Percentiles rank a stretch among this genome's conserved stretches.
Evolutionary conservation across 176 grass and related monocot species (phyloP).

Genomic region (Carex myosuroides): DNA sequence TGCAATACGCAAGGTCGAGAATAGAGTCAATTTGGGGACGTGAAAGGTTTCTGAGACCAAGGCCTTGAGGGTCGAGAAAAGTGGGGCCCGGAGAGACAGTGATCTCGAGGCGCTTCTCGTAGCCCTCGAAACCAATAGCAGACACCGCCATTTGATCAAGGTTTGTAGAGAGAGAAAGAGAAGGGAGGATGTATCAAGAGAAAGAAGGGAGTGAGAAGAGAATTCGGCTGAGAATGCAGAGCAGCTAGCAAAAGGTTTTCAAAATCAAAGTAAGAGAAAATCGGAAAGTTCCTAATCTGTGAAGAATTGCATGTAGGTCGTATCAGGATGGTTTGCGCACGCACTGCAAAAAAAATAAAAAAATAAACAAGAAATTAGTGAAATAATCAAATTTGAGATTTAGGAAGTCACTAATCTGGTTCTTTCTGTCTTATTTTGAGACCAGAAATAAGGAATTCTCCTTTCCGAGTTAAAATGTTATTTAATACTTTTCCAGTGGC

Average conservation of each 20-base stretch:
- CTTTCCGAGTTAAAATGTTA: background rate
- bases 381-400: conserved; percentile 9
- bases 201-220: conserved; percentile 5
- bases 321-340: conserved; percentile 93
- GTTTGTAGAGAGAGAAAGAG: conserved; percentile 21
- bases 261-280: conserved; percentile 20
- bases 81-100: conserved; percentile 61
- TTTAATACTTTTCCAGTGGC: background rate
- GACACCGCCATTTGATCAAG: conserved; percentile 46
- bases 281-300: conserved; percentile 44
- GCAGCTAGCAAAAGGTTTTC: conserved; percentile 54
- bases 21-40: conserved; percentile 65
- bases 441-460: background rate
- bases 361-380: conserved; percentile 15
- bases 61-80: conserved; percentile 55
- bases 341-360: conserved; percentile 44
- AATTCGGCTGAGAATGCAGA: conserved; percentile 33
- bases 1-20: conserved; percentile 70
- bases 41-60: conserved; percentile 51
- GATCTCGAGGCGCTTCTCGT: conserved; percentile 86
- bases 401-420: background rate
- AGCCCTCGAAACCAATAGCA: conserved; percentile 90
- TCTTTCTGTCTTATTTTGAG: background rate
- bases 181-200: conserved; percentile 3
- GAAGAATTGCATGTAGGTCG: conserved; percentile 31